Percentiles rank a stretch among this genome's conserved stretches.
Evolutionary conservation across 2,329 filamentous ascomycete species (phyloP).

Genomic region (Colletotrichum sp.): DNA sequence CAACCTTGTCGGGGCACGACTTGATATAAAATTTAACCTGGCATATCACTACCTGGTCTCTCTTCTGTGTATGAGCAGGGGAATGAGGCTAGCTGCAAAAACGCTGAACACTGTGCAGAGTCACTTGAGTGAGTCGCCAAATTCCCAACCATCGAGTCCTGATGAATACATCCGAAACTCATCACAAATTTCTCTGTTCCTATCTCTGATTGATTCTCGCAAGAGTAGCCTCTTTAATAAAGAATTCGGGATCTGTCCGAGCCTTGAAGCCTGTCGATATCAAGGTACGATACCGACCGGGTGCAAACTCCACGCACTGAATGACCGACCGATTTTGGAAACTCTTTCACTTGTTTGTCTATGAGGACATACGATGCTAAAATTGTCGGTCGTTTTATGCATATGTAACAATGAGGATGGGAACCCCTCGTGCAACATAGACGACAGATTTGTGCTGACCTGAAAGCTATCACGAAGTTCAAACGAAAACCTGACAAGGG

Average conservation of each 20-base stretch:
- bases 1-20: fast-evolving
- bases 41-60: no score
- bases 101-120: not conserved
- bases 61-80: no score
- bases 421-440: not conserved
- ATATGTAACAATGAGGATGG: not conserved
- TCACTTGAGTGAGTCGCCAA: not conserved
- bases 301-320: not conserved
- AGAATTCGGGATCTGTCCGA: no score
- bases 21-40: not conserved
- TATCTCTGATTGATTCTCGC: not conserved
- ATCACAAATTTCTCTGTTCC: not conserved
- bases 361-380: not conserved
- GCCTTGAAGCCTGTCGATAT: no score
- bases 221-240: not conserved
- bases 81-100: not conserved
- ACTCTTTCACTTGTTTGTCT: not conserved
- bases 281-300: no score
- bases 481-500: no score
- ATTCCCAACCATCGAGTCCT: not conserved
- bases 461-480: not conserved
- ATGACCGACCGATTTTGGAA: no score
- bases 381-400: not conserved
- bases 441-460: not conserved
- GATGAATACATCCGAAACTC: not conserved